Evolutionary conservation across 345 rosid genomes (phyloP).

Genomic region (Anastatica hierochuntica): DNA sequence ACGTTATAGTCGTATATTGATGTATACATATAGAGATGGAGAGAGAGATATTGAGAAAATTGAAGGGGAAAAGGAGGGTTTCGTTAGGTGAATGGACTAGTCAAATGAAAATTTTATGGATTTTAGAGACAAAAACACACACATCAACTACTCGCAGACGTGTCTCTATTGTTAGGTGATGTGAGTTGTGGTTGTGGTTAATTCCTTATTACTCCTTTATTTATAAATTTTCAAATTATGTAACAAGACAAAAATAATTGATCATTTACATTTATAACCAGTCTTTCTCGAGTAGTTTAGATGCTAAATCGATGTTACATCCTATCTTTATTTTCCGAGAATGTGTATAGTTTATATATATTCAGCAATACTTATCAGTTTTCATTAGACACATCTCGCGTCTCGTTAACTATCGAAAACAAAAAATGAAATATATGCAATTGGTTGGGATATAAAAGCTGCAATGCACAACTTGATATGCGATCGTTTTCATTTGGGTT

Average conservation of each 20-base stretch:
- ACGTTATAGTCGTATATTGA: not conserved
- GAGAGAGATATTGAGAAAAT: not conserved
- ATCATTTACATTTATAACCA: not conserved
- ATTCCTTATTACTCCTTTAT: not conserved
- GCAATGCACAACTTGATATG: too few relatives aligned
- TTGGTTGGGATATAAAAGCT: too few relatives aligned
- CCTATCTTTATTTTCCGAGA: not conserved
- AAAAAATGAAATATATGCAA: too few relatives aligned
- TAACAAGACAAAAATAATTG: not conserved
- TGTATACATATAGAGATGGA: not conserved
- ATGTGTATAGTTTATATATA: not conserved
- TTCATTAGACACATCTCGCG: too few relatives aligned
- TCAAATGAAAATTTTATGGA: not conserved
- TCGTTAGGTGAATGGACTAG: not conserved
- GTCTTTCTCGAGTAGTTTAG: not conserved
- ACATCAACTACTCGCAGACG: slow-evolving; percentile 12
- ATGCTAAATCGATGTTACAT: not conserved
- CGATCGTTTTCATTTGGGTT: too few relatives aligned
- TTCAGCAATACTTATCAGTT: too few relatives aligned
- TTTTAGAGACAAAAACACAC: slow-evolving; percentile 9
- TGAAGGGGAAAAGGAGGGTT: not conserved
- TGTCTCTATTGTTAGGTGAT: not conserved
- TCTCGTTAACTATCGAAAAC: too few relatives aligned
- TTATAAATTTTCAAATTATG: not conserved
- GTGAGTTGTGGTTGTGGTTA: slow-evolving; percentile 1